Evolutionary conservation across 768 basidiomycete genomes (phyloP), one percentile per base, ranked within the genome.

Genomic region (Trametes villosa): DNA sequence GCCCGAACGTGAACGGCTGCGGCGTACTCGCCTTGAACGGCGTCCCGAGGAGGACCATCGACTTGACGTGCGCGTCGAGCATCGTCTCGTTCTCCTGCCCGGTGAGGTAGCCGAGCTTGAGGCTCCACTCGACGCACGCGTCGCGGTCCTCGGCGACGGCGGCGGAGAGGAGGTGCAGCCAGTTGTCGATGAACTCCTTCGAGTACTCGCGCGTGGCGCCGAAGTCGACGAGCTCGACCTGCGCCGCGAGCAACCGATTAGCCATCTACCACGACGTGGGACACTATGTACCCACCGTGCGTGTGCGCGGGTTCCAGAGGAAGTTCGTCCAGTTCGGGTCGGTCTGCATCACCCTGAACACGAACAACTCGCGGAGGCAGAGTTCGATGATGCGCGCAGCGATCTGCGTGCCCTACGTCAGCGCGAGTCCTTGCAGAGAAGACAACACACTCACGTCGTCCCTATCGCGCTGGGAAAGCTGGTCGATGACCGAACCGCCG

Each of bases 251-350:
- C 24, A 24, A 12, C 3, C 4, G 24, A 8, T 45, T 8, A 22
- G 44, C 3, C 27, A 13, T 20, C 9, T 31, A 1, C 9, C 6
- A 18, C 2, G 15, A 26, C n/a, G 24, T 12, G 29, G n/a, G n/a
- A n/a, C n/a, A n/a, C 5, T 13, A 64, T 71, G 27, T 20, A 88
- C 91, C 80, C 87, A 84, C n/a, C n/a, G n/a, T n/a, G 42, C 82
- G 79, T 1, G 86, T 86, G 3, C 76, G 60, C 0, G 79, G 67
- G 72, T 95, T 90, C 87, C 92, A 98, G 26, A 99, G 78, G 77
- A 99, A 98, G 73, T 98, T 98, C 9, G 93, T 91, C 92, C 93
- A 98, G 68, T 99, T 98, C 3, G 97, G 97, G 71, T 99, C 96
- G 0, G 96, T 99, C 73, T 98, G 97, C 97, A 99, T 98, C 42